Conservation (phyloP, 2,329 filamentous ascomycete species). For the Didymella pomorum region DNA sequence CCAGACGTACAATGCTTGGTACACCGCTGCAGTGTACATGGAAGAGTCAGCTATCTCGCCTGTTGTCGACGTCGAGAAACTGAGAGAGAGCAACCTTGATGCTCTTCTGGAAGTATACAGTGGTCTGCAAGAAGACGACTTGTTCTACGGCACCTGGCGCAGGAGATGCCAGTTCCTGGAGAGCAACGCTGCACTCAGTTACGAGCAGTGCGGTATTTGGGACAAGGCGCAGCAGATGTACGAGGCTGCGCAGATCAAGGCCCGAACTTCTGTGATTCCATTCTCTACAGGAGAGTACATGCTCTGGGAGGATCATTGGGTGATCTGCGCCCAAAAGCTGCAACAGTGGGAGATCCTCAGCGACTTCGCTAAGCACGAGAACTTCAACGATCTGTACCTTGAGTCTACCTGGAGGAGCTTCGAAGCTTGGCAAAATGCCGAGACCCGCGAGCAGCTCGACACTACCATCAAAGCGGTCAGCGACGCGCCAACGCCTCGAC, state of each 20-base stretch:
- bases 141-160: slow-evolving; percentile 98
- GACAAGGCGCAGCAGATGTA: slow-evolving; percentile 98
- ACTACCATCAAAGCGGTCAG: slow-evolving; percentile 96
- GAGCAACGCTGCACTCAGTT: slow-evolving; percentile 95
- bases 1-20: slow-evolving; percentile 96
- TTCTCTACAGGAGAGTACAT: slow-evolving; percentile 98
- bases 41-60: slow-evolving; percentile 89
- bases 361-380: slow-evolving; percentile 98
- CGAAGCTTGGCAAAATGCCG: slow-evolving; percentile 89
- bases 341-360: slow-evolving; percentile 99
- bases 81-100: slow-evolving; percentile 94
- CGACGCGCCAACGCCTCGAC: slow-evolving; percentile 91
- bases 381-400: slow-evolving; percentile 93
- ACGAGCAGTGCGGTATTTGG: slow-evolving; percentile 99
- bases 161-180: slow-evolving; percentile 95
- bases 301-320: slow-evolving; percentile 99
- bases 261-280: slow-evolving; percentile 91
- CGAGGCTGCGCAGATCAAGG: slow-evolving; percentile 95
- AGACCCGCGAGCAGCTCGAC: slow-evolving; percentile 88
- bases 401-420: slow-evolving; percentile 96
- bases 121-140: slow-evolving; percentile 88
- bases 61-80: slow-evolving; percentile 80
- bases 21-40: slow-evolving; percentile 88
- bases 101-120: slow-evolving; percentile 94
- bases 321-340: slow-evolving; percentile 94